A percentile compares a stretch with the other conserved stretches of the same genome.
Evolutionary conservation across 148 eudicot species (phyloP).

Genomic region (Rhododendron molle): DNA sequence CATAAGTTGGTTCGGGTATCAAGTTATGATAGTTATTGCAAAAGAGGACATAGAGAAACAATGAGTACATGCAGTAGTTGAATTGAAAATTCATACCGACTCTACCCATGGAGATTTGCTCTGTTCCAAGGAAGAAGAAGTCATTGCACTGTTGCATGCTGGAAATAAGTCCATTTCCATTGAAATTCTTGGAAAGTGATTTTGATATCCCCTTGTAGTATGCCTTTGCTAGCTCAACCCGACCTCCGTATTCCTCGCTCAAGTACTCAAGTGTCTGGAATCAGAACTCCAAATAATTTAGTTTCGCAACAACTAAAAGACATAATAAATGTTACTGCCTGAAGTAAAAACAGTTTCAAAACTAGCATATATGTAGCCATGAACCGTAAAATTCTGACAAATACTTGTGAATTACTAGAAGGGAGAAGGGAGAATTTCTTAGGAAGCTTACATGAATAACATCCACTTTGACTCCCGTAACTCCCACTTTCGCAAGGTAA

Average conservation of each 20-base stretch:
- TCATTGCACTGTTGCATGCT: conserved; percentile 77
- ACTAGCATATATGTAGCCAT: not conserved
- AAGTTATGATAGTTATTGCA: too few relatives aligned
- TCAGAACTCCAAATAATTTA: not conserved
- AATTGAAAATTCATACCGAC: conserved; percentile 37
- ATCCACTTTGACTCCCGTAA: conserved; percentile 68
- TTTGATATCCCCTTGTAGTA: conserved; percentile 51
- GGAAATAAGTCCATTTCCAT: conserved; percentile 51
- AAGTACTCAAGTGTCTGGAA: conserved; percentile 55
- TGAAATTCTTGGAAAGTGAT: conserved; percentile 55
- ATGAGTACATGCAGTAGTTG: not conserved
- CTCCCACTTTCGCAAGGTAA: conserved; percentile 46
- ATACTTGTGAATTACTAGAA: not conserved
- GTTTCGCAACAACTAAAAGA: not conserved
- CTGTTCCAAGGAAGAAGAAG: conserved; percentile 63
- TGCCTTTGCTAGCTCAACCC: conserved; percentile 56
- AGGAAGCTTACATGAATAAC: conserved; percentile 53
- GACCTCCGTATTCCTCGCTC: conserved; percentile 47
- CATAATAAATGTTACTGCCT: not conserved
- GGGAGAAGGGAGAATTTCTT: not conserved
- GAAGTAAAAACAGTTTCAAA: not conserved
- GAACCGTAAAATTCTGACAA: not conserved
- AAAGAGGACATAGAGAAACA: not conserved
- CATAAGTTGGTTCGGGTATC: too few relatives aligned
- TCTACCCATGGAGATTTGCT: conserved; percentile 56